phyloP scores from a whole-genome alignment of 345 rosid genomes.

The Eucalyptus sp. region DNA sequence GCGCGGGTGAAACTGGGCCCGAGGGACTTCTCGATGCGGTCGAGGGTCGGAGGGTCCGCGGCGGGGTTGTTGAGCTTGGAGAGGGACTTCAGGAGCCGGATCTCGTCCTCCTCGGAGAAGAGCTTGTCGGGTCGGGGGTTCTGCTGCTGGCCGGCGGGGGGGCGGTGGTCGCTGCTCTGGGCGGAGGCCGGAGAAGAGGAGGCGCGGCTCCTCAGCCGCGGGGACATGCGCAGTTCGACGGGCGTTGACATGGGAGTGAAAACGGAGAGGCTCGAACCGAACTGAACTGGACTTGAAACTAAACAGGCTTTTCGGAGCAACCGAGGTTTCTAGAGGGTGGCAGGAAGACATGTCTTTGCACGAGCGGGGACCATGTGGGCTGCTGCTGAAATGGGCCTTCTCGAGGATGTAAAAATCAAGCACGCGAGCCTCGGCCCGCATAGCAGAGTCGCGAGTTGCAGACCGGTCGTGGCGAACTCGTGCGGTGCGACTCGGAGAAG shows the following conservation, averaged over 20 bases:
- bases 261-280: not conserved
- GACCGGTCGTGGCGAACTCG: not conserved
- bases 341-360: not conserved
- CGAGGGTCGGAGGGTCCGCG: not conserved
- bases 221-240: not conserved
- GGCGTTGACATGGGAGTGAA: not conserved
- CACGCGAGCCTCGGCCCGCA: not conserved
- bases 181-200: not conserved
- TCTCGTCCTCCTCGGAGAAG: constrained; percentile 12
- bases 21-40: constrained; percentile 1
- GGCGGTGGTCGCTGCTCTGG: not conserved
- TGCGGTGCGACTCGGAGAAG: not conserved
- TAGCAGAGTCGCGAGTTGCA: not conserved
- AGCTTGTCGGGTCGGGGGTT: not conserved
- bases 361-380: not conserved
- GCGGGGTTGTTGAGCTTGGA: not conserved
- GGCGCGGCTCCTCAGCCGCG: not conserved
- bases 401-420: not conserved
- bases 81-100: constrained; percentile 10
- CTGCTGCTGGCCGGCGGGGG: not conserved
- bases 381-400: not conserved
- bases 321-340: not conserved
- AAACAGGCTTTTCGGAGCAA: not conserved
- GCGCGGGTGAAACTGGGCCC: constrained; percentile 4
- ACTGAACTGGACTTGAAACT: not conserved